These are phyloP conservation scores for Fibroporia radiculosa DNA, from an alignment of 768 basidiomycete species.

Conservation along the genomic window DNA sequence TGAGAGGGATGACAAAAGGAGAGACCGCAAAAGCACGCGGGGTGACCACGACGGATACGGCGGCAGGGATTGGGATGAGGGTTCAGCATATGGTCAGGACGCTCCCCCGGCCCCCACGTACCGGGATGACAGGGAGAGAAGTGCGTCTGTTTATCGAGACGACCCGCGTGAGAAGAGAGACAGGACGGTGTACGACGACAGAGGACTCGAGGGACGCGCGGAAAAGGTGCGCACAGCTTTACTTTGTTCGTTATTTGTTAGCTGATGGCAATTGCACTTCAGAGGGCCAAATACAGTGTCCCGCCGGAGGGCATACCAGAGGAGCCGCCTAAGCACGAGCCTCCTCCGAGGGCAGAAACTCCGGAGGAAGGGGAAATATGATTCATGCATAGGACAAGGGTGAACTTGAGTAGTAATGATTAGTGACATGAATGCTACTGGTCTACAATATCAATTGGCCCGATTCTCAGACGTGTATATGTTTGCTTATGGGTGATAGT, in stretches of 20 bases:
- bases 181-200: constrained; percentile 34
- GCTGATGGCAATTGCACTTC: background rate
- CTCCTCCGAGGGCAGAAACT: constrained; percentile 50
- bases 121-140: constrained; percentile 42
- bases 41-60: constrained; percentile 26
- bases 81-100: constrained; percentile 27
- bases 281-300: constrained; percentile 17
- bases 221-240: constrained; percentile 51
- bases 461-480: constrained; percentile 91
- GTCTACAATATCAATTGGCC: constrained; percentile 55
- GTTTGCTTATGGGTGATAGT: constrained; percentile 91
- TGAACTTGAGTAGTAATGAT: background rate
- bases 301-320: constrained; percentile 41
- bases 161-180: constrained; percentile 26
- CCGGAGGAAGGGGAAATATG: constrained; percentile 87
- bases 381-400: constrained; percentile 3
- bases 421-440: constrained; percentile 22
- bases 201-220: constrained; percentile 43
- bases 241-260: background rate
- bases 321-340: constrained; percentile 26
- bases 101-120: constrained; percentile 31
- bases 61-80: constrained; percentile 42
- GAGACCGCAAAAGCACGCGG: constrained; percentile 31
- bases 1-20: constrained; percentile 45
- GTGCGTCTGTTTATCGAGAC: constrained; percentile 31